These are phyloP conservation scores for Cicer arietinum DNA, from an alignment of 306 rosid genomes.

Conservation along the genomic window DNA sequence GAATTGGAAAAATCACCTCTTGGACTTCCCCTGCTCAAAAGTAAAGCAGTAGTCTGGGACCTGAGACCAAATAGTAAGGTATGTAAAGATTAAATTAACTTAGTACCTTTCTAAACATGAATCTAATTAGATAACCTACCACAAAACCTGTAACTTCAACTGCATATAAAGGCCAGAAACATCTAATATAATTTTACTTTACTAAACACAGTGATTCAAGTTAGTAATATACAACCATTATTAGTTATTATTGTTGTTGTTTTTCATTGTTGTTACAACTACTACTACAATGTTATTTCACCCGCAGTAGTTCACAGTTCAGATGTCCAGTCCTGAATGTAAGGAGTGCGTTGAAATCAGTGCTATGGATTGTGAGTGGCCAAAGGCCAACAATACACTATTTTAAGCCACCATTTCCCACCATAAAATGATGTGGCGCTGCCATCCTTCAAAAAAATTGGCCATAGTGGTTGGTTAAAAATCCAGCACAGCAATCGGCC, in stretches of 20 bases:
- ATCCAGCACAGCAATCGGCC: neutral
- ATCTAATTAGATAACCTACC: constrained; percentile 23
- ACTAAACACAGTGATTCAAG: neutral
- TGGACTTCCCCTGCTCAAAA: constrained; percentile 79
- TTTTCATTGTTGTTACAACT: neutral
- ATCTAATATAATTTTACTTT: constrained; percentile 19
- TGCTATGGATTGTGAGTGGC: neutral
- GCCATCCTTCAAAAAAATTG: constrained; percentile 2
- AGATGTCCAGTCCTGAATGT: neutral
- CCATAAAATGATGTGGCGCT: neutral
- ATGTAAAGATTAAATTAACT: neutral
- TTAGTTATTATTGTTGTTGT: neutral
- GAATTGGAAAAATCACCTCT: constrained; percentile 58
- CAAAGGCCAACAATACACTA: neutral
- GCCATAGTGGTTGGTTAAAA: neutral
- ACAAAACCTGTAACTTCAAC: constrained; percentile 19
- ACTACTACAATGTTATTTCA: neutral
- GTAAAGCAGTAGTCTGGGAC: constrained; percentile 79
- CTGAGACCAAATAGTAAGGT: constrained; percentile 49
- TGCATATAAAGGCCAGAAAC: constrained; percentile 8
- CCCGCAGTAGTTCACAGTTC: neutral
- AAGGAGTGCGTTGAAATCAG: neutral
- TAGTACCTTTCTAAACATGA: neutral
- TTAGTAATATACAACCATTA: neutral
- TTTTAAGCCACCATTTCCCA: neutral